phyloP scores from a whole-genome alignment of 345 rosid species.

The Bruguiera sexangula region DNA sequence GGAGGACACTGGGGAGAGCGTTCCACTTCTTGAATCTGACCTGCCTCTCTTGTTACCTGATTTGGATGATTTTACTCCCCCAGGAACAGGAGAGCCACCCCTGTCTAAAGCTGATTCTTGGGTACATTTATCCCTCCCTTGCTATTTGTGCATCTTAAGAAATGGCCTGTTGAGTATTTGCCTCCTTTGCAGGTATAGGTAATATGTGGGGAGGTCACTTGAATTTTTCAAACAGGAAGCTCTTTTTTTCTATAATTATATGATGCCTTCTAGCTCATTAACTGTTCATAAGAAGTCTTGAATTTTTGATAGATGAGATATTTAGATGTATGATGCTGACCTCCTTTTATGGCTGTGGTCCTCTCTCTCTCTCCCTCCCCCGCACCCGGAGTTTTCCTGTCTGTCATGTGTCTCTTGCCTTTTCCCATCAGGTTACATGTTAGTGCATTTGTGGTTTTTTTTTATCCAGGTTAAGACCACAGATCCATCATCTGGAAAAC shows the following conservation, averaged over 20 bases:
- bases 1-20: slow-evolving; percentile 60
- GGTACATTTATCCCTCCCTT: slow-evolving; percentile 41
- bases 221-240: background rate
- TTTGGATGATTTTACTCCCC: slow-evolving; percentile 88
- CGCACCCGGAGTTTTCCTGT: background rate
- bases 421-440: background rate
- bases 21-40: slow-evolving; percentile 69
- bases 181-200: too few species aligned
- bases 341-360: background rate
- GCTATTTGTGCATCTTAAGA: too few species aligned
- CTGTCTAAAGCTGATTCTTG: slow-evolving; percentile 74
- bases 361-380: background rate
- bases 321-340: background rate
- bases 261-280: background rate
- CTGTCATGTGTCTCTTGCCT: background rate
- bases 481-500: slow-evolving; percentile 65
- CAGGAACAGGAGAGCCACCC: slow-evolving; percentile 94
- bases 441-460: slow-evolving; percentile 2
- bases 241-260: background rate
- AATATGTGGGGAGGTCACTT: background rate
- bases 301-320: background rate
- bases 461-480: slow-evolving; percentile 52
- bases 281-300: background rate
- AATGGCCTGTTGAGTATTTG: too few species aligned
- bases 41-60: slow-evolving; percentile 85